phyloP scores from a whole-genome alignment of 2,329 filamentous ascomycete species.

The Didymella exigua region DNA sequence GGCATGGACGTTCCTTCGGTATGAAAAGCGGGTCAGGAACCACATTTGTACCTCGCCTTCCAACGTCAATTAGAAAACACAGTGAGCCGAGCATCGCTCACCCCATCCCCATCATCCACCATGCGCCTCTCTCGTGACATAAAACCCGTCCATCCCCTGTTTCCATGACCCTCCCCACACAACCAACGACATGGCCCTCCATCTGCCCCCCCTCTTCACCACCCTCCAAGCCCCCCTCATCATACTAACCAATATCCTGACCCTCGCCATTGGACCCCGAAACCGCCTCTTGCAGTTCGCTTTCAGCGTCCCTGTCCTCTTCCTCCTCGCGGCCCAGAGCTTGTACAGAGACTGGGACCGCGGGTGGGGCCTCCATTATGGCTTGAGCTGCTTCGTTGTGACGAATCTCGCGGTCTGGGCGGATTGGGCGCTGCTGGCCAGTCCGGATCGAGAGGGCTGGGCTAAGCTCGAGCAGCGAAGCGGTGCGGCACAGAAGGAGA shows the following conservation, averaged over 20 bases:
- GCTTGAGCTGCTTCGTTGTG: constrained; percentile 17
- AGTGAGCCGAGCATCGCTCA: background rate
- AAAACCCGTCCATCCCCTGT: no score
- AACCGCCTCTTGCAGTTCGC: constrained; percentile 13
- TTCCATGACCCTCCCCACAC: background rate
- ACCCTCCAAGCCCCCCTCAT: constrained; percentile 24
- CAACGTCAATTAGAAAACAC: no score
- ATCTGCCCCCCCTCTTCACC: constrained; percentile 14
- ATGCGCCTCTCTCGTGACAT: no score
- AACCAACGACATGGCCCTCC: constrained; percentile 4
- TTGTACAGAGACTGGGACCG: constrained; percentile 20
- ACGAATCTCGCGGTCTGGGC: constrained; percentile 18
- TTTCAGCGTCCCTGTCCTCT: constrained; percentile 21
- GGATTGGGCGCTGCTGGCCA: constrained; percentile 30
- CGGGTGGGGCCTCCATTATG: constrained; percentile 24
- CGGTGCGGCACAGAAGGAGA: background rate
- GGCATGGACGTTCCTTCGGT: background rate
- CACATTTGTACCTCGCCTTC: no score
- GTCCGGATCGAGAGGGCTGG: constrained; percentile 35
- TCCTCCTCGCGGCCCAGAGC: constrained; percentile 26
- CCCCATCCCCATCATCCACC: background rate
- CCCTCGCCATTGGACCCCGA: constrained; percentile 21
- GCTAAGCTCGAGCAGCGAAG: constrained; percentile 6
- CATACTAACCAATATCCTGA: constrained; percentile 18
- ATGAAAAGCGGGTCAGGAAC: constrained; percentile 8